Percentiles rank a stretch among this genome's conserved stretches.
phyloP scores from a whole-genome alignment of 1,139 yeast genomes.

The Saccharomycopsis crataegensis region DNA sequence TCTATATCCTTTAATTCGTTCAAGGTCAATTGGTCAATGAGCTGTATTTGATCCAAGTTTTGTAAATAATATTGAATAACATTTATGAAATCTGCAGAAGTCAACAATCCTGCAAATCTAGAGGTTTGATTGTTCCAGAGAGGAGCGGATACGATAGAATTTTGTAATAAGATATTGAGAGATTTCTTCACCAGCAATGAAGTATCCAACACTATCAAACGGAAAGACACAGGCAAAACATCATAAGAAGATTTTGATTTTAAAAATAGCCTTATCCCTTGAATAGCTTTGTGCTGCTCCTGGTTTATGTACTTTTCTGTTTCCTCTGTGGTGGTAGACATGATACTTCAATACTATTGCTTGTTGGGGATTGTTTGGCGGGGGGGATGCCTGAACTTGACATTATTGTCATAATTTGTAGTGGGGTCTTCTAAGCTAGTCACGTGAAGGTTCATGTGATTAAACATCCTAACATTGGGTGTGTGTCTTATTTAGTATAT shows the following conservation, averaged over 20 bases:
- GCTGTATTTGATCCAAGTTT: constrained; percentile 77
- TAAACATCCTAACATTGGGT: not conserved
- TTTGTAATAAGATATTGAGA: constrained; percentile 80
- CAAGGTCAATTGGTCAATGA: constrained; percentile 78
- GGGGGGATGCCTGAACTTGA: not conserved
- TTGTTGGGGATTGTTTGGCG: not conserved
- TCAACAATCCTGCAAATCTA: constrained; percentile 87
- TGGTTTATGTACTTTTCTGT: constrained; percentile 4
- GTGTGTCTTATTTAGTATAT: no score
- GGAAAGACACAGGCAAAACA: constrained; percentile 90
- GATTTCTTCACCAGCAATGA: constrained; percentile 86
- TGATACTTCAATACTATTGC: not conserved
- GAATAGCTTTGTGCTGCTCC: constrained; percentile 62
- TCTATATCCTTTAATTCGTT: constrained; percentile 84
- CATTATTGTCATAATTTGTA: not conserved
- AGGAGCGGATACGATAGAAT: constrained; percentile 94
- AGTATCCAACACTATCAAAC: constrained; percentile 90
- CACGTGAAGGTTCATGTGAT: not conserved
- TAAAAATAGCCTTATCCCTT: constrained; percentile 74
- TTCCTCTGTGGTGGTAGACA: not conserved
- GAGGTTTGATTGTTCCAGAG: constrained; percentile 90
- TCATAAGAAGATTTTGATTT: constrained; percentile 93
- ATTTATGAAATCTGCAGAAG: constrained; percentile 88
- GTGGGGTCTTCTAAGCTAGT: not conserved
- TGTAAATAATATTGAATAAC: constrained; percentile 94